Conservation (phyloP, 257 asterid genomes). For the Solanum pinnatisectum region DNA sequence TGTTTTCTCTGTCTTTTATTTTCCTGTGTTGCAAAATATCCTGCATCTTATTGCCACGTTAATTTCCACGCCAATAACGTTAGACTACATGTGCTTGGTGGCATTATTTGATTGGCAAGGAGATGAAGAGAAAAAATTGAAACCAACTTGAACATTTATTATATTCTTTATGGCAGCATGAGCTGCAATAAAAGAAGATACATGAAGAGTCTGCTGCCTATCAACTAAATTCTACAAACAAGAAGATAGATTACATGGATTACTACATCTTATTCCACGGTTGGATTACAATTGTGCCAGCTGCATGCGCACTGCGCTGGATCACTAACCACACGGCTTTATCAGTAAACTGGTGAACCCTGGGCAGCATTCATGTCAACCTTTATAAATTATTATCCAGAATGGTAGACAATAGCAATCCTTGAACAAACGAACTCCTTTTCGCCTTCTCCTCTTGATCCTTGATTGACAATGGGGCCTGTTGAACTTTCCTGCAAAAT, state of each 20-base stretch:
- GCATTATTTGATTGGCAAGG: background rate
- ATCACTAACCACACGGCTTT: background rate
- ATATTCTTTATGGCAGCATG: conserved; percentile 22
- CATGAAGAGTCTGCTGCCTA: conserved; percentile 19
- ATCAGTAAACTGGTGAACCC: background rate
- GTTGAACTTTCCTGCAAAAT: conserved; percentile 48
- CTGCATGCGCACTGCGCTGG: conserved; percentile 13
- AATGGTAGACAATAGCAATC: conserved; percentile 60
- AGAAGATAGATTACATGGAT: conserved; percentile 41
- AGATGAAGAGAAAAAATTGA: background rate
- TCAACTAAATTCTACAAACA: conserved; percentile 32
- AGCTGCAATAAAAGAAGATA: conserved; percentile 19
- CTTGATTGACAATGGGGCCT: conserved; percentile 65
- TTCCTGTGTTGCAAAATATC: background rate
- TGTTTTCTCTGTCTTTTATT: background rate
- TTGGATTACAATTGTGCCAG: conserved; percentile 12
- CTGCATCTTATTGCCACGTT: background rate
- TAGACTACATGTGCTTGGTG: too few species aligned
- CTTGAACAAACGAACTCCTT: conserved; percentile 68
- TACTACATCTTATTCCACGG: conserved; percentile 45
- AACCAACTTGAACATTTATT: background rate
- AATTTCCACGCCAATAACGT: background rate
- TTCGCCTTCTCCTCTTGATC: conserved; percentile 84
- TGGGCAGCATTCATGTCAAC: background rate
- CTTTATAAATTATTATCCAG: conserved; percentile 45